Base-by-base conservation (phyloP, 768 basidiomycete species). In the Hirschioporus abietinus region DNA sequence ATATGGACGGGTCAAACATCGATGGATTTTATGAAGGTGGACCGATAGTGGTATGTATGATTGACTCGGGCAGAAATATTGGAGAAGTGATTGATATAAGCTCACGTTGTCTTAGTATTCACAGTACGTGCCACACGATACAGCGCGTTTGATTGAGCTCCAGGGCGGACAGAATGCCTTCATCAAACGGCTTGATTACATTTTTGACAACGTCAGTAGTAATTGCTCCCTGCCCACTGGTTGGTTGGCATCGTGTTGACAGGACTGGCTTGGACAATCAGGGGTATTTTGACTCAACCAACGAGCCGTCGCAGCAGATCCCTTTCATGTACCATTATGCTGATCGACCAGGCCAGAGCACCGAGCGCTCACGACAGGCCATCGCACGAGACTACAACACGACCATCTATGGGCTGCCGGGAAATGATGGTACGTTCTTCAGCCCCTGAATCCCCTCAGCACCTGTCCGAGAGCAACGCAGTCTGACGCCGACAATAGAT, bases 81-180 rank as follows among this genome's bases (percentile, higher is more conserved):
- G n/a, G n/a, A 30, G 30, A 30, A 30, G 30, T 30, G 30, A 30
- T 3, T 8, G 30, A 2, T 30, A 30, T 30, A 65, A 17, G 36
- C 64, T 24, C 64, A 35, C 17, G 26, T 30, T n/a, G 25, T 24
- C 34, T 7, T 65, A 61, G 30, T 61, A 25, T 61, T 61, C 60
- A 61, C 60, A 65, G 64, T 65, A 65, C 34, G 64, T 65, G n/a
- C 64, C 64, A n/a, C 64, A 68, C 42, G 67, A 68, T 36, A 68
- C 63, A 18, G 67, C 67, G 8, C n/a, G 24, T 4, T 23, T 68
- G 30, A 58, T 68, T 10, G 34, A 34, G 64, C 66, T 68, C 20
- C 64, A 66, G 66, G 67, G 67, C n/a, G 67, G 67, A 23, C 7
- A 10, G 24, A 23, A 60, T 12, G 36, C 36, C 7, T 68, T 68